Evolutionary conservation across 2,329 filamentous ascomycete species (phyloP).

Genomic region (Aspergillus oerlinghausenensis): DNA sequence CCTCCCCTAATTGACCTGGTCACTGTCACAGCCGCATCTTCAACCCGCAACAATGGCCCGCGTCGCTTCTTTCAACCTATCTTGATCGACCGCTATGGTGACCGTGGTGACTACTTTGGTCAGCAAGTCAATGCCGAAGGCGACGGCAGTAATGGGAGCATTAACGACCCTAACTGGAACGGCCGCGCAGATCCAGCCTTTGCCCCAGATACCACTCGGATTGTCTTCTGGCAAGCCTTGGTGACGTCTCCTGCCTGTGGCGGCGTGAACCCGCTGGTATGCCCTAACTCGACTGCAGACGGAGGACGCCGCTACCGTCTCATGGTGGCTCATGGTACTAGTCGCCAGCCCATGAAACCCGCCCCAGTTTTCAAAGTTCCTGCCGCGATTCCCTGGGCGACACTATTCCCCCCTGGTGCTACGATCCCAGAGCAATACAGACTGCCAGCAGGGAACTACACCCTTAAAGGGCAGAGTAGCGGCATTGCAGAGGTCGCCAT

Average conservation of each 20-base stretch:
- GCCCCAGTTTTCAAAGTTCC: constrained; percentile 22
- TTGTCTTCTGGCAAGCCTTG: constrained; percentile 43
- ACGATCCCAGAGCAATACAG: background rate
- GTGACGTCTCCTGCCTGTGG: constrained; percentile 41
- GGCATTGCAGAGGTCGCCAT: constrained; percentile 11
- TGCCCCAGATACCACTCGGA: constrained; percentile 36
- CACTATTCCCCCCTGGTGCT: constrained; percentile 6
- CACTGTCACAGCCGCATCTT: constrained; percentile 29
- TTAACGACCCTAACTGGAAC: constrained; percentile 49
- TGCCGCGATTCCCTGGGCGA: constrained; percentile 16
- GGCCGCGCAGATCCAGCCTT: constrained; percentile 40
- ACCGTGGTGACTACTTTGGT: constrained; percentile 44
- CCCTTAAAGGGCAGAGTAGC: constrained; percentile 8
- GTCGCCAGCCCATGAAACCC: constrained; percentile 23
- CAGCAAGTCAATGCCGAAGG: constrained; percentile 41
- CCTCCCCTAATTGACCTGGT: constrained; percentile 42
- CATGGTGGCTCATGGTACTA: constrained; percentile 40
- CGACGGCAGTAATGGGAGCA: constrained; percentile 28
- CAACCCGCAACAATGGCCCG: constrained; percentile 44
- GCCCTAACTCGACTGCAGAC: constrained; percentile 36
- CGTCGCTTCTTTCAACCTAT: constrained; percentile 46
- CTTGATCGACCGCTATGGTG: constrained; percentile 43
- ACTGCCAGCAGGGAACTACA: constrained; percentile 11
- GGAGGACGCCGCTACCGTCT: constrained; percentile 38
- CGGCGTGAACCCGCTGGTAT: constrained; percentile 41